phyloP scores from a whole-genome alignment of 2,329 filamentous ascomycete species.

The Hymenoscyphus fraxineus region DNA sequence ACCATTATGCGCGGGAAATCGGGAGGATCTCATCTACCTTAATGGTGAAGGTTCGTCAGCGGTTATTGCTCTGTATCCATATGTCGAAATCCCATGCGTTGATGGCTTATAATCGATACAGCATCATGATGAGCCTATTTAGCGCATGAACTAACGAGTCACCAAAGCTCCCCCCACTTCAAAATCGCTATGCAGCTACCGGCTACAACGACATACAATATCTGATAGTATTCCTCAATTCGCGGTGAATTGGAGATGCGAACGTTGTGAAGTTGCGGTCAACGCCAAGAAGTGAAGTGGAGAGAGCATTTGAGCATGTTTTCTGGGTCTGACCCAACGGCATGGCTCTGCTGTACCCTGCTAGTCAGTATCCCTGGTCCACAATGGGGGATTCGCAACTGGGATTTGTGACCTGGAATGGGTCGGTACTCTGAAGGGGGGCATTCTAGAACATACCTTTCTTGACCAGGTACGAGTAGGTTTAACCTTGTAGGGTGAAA shows the following conservation, averaged over 20 bases:
- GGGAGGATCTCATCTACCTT: too few species aligned
- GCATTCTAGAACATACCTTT: neutral
- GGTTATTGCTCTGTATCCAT: too few species aligned
- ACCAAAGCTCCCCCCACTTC: neutral
- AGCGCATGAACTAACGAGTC: neutral
- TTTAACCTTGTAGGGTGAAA: too few species aligned
- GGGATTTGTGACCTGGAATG: neutral
- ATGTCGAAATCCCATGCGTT: too few species aligned
- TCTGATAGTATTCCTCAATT: neutral
- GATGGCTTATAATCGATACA: neutral
- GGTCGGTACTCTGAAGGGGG: neutral
- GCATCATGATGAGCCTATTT: neutral
- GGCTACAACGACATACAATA: neutral
- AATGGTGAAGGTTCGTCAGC: too few species aligned
- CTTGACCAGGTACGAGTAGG: neutral
- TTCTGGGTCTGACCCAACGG: slow-evolving; percentile 1
- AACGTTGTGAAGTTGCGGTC: neutral
- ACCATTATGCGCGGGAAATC: neutral
- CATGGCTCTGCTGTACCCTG: neutral
- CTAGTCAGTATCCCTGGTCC: neutral
- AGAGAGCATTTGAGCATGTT: slow-evolving; percentile 21
- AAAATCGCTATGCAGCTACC: neutral
- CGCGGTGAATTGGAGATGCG: neutral
- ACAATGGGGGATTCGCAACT: neutral
- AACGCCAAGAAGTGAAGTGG: slow-evolving; percentile 12